Conservation (phyloP, 176 grass and related monocot genomes). For the Bothriochloa decipiens region DNA sequence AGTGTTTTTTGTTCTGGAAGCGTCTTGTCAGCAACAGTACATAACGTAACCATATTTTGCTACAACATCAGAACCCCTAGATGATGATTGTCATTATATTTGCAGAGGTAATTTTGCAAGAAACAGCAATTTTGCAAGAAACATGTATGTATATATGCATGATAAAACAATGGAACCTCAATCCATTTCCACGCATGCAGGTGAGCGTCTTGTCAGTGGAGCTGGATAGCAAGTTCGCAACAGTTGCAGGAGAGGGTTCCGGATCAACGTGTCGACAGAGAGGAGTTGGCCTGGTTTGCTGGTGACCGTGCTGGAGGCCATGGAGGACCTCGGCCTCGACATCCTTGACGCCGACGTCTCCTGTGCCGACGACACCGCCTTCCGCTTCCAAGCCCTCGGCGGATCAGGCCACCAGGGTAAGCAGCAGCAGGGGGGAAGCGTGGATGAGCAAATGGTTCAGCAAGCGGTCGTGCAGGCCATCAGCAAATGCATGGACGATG, state of each 20-base stretch:
- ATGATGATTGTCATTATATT: background rate
- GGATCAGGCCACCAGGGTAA: constrained; percentile 31
- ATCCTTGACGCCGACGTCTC: constrained; percentile 63
- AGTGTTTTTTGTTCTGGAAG: too few relatives aligned
- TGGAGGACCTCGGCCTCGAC: constrained; percentile 62
- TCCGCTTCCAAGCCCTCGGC: constrained; percentile 54
- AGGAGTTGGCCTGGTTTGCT: constrained; percentile 47
- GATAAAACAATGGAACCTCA: background rate
- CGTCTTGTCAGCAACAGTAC: constrained; percentile 30
- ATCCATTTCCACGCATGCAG: constrained; percentile 3
- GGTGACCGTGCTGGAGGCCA: constrained; percentile 56
- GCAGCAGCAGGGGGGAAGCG: constrained; percentile 31
- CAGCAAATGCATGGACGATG: constrained; percentile 44
- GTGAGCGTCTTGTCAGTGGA: constrained; percentile 52
- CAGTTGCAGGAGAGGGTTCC: constrained; percentile 46
- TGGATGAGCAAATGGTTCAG: constrained; percentile 61
- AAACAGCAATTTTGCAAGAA: background rate
- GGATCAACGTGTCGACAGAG: constrained; percentile 53
- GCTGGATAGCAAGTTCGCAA: background rate
- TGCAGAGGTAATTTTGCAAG: too few relatives aligned
- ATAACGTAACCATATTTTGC: background rate
- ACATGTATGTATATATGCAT: background rate
- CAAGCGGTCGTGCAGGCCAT: constrained; percentile 63
- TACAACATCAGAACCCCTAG: background rate
- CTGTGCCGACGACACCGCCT: constrained; percentile 41